phyloP scores from a whole-genome alignment of 345 rosid genomes.

The Salix caprea region DNA sequence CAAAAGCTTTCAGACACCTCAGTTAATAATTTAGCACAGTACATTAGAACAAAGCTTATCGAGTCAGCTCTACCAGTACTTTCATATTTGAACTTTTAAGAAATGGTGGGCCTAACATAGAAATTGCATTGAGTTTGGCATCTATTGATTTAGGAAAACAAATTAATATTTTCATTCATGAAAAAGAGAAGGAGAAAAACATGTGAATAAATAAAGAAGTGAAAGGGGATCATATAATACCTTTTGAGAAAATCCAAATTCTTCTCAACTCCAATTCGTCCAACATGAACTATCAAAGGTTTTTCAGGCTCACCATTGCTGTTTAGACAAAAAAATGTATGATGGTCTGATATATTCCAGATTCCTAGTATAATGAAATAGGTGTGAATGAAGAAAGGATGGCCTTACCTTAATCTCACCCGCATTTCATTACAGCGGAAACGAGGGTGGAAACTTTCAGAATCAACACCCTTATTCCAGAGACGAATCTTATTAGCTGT shows the following conservation, averaged over 20 bases:
- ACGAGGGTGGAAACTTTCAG: conserved; percentile 83
- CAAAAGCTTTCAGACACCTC: background rate
- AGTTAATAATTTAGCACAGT: background rate
- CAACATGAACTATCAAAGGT: conserved; percentile 89
- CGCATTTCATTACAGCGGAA: conserved; percentile 80
- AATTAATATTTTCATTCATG: background rate
- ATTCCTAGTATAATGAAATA: background rate
- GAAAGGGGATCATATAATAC: conserved; percentile 22
- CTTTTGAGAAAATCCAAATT: conserved; percentile 91
- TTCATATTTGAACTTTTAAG: background rate
- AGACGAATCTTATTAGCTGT: conserved; percentile 90
- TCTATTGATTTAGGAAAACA: background rate
- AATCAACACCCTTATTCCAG: conserved; percentile 99
- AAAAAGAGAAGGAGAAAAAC: background rate
- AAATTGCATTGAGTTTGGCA: background rate
- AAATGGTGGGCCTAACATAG: background rate
- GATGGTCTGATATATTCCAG: conserved; percentile 10
- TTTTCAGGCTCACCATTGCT: conserved; percentile 89
- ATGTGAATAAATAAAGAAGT: background rate
- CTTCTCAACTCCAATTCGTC: conserved; percentile 94
- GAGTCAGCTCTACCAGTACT: background rate
- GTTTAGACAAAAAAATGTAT: conserved; percentile 23
- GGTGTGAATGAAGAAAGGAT: background rate
- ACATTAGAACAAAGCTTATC: background rate
- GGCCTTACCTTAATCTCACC: conserved; percentile 59